These are phyloP conservation scores for Musa beccarii DNA, from an alignment of 176 grass and related monocot species.

Conservation along the genomic window DNA sequence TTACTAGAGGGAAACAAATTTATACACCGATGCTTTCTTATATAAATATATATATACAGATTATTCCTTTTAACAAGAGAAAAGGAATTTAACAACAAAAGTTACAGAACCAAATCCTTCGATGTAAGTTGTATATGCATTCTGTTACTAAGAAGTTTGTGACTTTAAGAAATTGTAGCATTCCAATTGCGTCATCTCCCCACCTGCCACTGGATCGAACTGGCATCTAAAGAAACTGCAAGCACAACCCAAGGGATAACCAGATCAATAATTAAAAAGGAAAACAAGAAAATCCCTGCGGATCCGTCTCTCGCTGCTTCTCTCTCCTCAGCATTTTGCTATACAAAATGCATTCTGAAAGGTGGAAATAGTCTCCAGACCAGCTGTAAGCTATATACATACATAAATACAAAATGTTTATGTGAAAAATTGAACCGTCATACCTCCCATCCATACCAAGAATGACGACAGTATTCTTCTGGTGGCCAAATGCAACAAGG, in stretches of 20 bases:
- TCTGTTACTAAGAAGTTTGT: neutral
- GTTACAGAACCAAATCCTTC: neutral
- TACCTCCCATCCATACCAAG: conserved; percentile 81
- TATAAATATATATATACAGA: conserved; percentile 1
- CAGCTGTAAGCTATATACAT: too few relatives aligned
- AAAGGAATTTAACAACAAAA: neutral
- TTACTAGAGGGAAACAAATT: neutral
- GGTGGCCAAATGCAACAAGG: conserved; percentile 50
- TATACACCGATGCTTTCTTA: neutral
- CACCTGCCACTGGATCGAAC: conserved; percentile 40
- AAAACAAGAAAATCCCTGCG: neutral
- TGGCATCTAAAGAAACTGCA: conserved; percentile 81
- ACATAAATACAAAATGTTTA: neutral
- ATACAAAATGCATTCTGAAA: too few relatives aligned
- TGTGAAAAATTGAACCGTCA: neutral
- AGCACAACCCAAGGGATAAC: neutral
- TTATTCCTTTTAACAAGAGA: neutral
- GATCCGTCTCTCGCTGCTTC: too few relatives aligned
- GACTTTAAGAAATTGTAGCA: conserved; percentile 48
- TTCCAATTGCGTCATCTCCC: conserved; percentile 56
- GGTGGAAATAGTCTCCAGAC: too few relatives aligned
- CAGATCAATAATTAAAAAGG: neutral
- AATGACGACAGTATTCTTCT: conserved; percentile 50
- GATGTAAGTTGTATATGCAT: neutral
- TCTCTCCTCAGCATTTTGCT: too few relatives aligned